Base-by-base conservation (phyloP, 2,329 filamentous ascomycete species). In the Colletotrichum godetiae region DNA sequence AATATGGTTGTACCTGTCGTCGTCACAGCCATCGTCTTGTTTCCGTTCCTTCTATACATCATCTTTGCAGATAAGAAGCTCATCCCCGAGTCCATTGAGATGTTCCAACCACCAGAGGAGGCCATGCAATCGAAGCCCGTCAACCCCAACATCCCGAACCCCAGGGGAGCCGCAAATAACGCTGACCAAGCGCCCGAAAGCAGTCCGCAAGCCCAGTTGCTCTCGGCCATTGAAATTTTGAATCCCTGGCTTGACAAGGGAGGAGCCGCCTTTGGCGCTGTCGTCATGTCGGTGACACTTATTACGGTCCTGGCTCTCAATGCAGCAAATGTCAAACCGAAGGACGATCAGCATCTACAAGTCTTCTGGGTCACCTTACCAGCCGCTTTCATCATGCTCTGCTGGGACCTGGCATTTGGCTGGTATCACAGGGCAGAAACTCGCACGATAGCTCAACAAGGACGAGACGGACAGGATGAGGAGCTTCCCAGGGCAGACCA, bases 1-100 rank as follows among this genome's bases (percentile, higher is more conserved):
- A 93, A 94, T 78, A 93, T 94, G 88, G 92, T 94, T 22, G 91
- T 94, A 0, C 93, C 93, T 0, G 91, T 93, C 1, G 82, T 93
- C 27, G 83, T 88, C n/a, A 94, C 93, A 0, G 92, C 88, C 2
- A 85, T 94, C 19, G 82, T 93, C 0, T 81, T 94, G 3, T 94
- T 93, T 63, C 93, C 92, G 0, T 92, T 93, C 75, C 80, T 95
- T 5, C 83, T 94, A 0, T 94, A 92, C 77, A 86, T 94, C 68
- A 87, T 94, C 22, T 95, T 94, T 75, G 87, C 88, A 1, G 86
- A 92, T 72, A 87, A 91, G 61, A 81, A 85, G 2, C 87, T 94
- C 10, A 92, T 94, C 6, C 93, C 93, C 0, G 80, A 83, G 2
- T 88, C 86, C 0, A 94, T 95, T 77, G 86, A 90, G 76, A 92